Evolutionary conservation across 1,139 yeast genomes (phyloP).

Genomic region (Pichia cactophila): DNA sequence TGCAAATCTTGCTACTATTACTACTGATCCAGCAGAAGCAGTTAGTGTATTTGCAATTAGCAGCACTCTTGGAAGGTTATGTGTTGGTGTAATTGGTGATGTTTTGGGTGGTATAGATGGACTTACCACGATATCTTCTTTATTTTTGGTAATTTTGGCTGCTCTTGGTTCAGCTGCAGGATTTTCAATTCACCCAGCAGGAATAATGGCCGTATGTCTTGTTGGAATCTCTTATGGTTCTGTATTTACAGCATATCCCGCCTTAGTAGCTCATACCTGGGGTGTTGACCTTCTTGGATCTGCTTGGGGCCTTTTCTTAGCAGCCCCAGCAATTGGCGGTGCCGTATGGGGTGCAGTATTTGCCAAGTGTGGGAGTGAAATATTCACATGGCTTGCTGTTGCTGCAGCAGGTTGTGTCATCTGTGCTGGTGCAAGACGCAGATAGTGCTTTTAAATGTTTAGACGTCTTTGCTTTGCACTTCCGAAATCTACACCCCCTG

Average conservation of each 20-base stretch:
- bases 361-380: constrained; percentile 31
- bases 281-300: constrained; percentile 87
- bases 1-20: constrained; percentile 73
- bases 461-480: too few species aligned
- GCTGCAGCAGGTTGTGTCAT: not conserved
- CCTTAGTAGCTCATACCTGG: constrained; percentile 77
- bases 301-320: constrained; percentile 86
- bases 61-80: constrained; percentile 57
- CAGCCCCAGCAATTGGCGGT: constrained; percentile 91
- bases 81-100: constrained; percentile 65
- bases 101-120: constrained; percentile 27
- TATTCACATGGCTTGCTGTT: not conserved
- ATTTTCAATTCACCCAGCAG: not conserved
- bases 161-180: not conserved
- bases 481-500: not conserved
- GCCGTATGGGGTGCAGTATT: constrained; percentile 64
- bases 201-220: constrained; percentile 25
- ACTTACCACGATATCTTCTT: not conserved
- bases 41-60: constrained; percentile 48
- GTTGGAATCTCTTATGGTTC: constrained; percentile 80
- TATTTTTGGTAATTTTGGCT: not conserved
- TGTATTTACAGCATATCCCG: constrained; percentile 76
- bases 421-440: not conserved
- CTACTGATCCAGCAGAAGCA: not conserved
- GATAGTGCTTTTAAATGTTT: not conserved